Conservation (phyloP, 805 yeast genomes). For the Kazachstania bromeliacearum region DNA sequence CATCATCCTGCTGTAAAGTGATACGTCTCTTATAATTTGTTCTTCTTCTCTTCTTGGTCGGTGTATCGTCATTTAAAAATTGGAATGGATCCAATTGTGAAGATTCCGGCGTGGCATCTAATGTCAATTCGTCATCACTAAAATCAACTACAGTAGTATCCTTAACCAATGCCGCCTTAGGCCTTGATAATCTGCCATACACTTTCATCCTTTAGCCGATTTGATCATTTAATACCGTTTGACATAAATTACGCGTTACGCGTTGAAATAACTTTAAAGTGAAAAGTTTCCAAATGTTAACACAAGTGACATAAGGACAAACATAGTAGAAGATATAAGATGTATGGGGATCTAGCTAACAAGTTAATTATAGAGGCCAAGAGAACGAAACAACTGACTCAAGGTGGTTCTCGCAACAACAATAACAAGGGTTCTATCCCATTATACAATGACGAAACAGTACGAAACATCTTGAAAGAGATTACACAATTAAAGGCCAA, state of each 20-base stretch:
- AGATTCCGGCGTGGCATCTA: too few relatives aligned
- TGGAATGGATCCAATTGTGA: slow-evolving; percentile 17
- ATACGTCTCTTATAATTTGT: slow-evolving; percentile 8
- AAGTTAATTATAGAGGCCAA: slow-evolving; percentile 83
- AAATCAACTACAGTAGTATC: background rate
- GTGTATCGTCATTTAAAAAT: slow-evolving; percentile 12
- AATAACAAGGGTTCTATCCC: slow-evolving; percentile 33
- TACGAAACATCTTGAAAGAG: slow-evolving; percentile 64
- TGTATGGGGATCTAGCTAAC: slow-evolving; percentile 86
- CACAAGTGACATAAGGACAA: background rate
- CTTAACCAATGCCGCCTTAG: background rate
- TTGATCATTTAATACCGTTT: too few relatives aligned
- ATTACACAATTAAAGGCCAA: slow-evolving; percentile 51
- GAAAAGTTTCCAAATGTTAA: background rate
- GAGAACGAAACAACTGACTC: slow-evolving; percentile 54
- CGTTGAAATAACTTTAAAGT: too few relatives aligned
- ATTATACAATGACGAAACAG: slow-evolving; percentile 59
- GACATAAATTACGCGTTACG: slow-evolving; percentile 5
- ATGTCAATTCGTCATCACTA: too few relatives aligned
- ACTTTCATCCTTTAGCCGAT: background rate
- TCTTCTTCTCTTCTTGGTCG: slow-evolving; percentile 10
- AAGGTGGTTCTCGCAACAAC: background rate
- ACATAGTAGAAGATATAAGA: slow-evolving; percentile 20
- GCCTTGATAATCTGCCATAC: background rate
- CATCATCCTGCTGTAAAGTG: background rate